A percentile compares a stretch with the other conserved stretches of the same genome.
Evolutionary conservation across 2,329 filamentous ascomycete genomes (phyloP).

Genomic region (Colletotrichum endophyticum): DNA sequence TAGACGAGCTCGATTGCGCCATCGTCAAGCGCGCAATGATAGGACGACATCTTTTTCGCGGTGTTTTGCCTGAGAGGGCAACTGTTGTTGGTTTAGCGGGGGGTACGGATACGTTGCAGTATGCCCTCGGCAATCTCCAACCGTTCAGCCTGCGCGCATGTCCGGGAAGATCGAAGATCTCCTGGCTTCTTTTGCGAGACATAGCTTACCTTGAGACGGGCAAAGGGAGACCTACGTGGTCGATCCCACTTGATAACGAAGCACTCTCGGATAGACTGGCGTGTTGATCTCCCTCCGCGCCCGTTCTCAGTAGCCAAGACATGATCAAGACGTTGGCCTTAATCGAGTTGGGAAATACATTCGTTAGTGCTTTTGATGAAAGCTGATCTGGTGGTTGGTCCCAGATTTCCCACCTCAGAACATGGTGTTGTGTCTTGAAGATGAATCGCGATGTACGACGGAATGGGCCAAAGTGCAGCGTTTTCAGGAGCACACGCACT

Average conservation of each 20-base stretch:
- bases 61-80: neutral
- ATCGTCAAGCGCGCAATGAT: neutral
- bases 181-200: neutral
- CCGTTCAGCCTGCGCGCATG: neutral
- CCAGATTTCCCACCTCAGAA: neutral
- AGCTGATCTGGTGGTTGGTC: neutral
- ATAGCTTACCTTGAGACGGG: neutral
- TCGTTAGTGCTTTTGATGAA: neutral
- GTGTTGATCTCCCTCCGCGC: neutral
- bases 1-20: neutral
- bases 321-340: neutral
- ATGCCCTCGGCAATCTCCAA: constrained; percentile 9
- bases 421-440: neutral
- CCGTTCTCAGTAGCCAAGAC: neutral
- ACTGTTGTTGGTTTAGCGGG: neutral
- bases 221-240: neutral
- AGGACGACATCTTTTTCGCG: neutral
- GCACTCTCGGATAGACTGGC: neutral
- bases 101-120: neutral
- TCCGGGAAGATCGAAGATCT: neutral
- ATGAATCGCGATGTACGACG: neutral
- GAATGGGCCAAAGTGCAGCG: neutral
- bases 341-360: neutral
- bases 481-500: neutral
- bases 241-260: neutral